A percentile compares a stretch with the other conserved stretches of the same genome.
These are phyloP conservation scores for Eragrostis curvula DNA, from an alignment of 176 grass and related monocot species.

Conservation along the genomic window DNA sequence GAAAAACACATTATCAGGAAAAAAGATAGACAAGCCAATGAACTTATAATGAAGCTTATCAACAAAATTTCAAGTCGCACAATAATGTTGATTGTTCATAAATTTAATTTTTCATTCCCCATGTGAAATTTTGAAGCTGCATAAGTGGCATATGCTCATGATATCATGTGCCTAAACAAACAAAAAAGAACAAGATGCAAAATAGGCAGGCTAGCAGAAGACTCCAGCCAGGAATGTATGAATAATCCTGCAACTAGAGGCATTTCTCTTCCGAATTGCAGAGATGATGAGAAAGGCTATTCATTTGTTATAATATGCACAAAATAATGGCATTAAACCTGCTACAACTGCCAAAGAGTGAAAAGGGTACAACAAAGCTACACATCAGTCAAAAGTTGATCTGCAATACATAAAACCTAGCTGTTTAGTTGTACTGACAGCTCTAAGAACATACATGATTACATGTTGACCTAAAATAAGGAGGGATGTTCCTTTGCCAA, in stretches of 20 bases:
- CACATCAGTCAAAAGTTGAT: slow-evolving; percentile 36
- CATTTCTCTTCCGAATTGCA: not conserved
- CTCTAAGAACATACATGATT: slow-evolving; percentile 61
- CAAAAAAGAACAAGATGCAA: slow-evolving; percentile 1
- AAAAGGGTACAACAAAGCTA: slow-evolving; percentile 50
- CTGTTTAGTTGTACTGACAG: slow-evolving; percentile 48
- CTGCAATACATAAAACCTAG: slow-evolving; percentile 57
- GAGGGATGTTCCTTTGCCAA: slow-evolving; percentile 14
- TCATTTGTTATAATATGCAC: slow-evolving; percentile 39
- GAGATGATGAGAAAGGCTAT: slow-evolving; percentile 25
- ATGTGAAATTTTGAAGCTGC: not conserved
- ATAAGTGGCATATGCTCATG: not conserved
- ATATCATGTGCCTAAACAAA: slow-evolving; percentile 5
- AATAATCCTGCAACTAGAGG: slow-evolving; percentile 21
- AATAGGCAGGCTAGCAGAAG: slow-evolving; percentile 3
- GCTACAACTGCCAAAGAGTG: slow-evolving; percentile 39
- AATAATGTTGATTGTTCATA: not conserved
- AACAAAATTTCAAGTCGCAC: slow-evolving; percentile 6
- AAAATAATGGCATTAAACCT: slow-evolving; percentile 36
- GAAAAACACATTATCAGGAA: slow-evolving; percentile 13
- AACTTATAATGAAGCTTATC: slow-evolving; percentile 6
- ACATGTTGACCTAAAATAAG: slow-evolving; percentile 38
- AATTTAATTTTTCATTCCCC: not conserved
- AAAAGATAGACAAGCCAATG: not conserved
- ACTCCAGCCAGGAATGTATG: slow-evolving; percentile 15